Evolutionary conservation across 768 basidiomycete genomes (phyloP).

Genomic region (Termitomyces sp.): DNA sequence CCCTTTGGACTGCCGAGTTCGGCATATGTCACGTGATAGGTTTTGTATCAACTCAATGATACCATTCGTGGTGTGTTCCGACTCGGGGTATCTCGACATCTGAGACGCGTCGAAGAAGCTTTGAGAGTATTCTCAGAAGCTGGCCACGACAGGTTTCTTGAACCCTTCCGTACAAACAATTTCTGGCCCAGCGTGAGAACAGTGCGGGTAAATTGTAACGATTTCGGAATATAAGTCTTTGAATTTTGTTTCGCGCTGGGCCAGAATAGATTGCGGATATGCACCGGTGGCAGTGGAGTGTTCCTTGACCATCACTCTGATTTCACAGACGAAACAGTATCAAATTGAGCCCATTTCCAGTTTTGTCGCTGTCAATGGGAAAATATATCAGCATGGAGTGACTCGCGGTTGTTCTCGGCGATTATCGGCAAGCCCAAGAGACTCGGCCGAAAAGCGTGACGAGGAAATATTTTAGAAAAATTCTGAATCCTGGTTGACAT

Average conservation of each 20-base stretch:
- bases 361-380: not conserved
- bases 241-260: not conserved
- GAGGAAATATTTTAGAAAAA: slow-evolving; percentile 15
- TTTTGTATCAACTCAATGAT: too few relatives aligned
- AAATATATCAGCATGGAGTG: not conserved
- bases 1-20: not conserved
- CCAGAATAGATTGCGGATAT: not conserved
- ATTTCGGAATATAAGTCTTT: not conserved
- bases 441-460: slow-evolving; percentile 22
- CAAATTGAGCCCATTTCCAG: not conserved
- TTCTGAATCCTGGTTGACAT: slow-evolving; percentile 1
- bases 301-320: not conserved
- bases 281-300: not conserved
- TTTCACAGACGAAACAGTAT: not conserved
- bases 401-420: slow-evolving; percentile 8
- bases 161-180: too few relatives aligned
- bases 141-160: not conserved
- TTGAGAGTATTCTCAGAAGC: not conserved
- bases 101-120: not conserved
- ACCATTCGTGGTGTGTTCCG: too few relatives aligned
- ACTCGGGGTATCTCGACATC: not conserved
- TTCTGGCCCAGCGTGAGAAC: not conserved
- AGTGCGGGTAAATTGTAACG: too few relatives aligned
- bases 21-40: not conserved
- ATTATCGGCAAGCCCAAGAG: slow-evolving; percentile 12